These are phyloP conservation scores for Microcyclospora tardicrescens DNA, from an alignment of 2,329 filamentous ascomycete genomes.

Conservation along the genomic window DNA sequence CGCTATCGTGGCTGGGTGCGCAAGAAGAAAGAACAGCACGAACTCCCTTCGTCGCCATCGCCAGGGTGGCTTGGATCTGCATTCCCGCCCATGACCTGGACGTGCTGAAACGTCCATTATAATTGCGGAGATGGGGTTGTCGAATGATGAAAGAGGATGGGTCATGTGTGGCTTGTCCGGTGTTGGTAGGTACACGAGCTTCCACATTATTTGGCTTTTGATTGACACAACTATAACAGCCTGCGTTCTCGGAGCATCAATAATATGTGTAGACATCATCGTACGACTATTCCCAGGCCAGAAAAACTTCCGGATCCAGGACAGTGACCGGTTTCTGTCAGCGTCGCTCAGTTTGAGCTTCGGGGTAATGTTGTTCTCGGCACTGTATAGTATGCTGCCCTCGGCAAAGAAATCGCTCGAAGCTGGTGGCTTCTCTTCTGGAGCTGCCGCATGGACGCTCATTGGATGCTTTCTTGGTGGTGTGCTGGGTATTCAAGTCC, in stretches of 20 bases:
- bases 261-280: constrained; percentile 77
- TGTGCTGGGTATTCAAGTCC: constrained; percentile 60
- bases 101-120: no score
- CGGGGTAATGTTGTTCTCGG: constrained; percentile 91
- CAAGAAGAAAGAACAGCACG: no score
- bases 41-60: no score
- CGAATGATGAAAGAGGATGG: constrained; percentile 86
- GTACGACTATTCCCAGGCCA: constrained; percentile 60
- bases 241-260: constrained; percentile 57
- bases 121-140: constrained; percentile 32
- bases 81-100: no score
- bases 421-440: constrained; percentile 52
- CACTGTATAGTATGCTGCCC: constrained; percentile 85
- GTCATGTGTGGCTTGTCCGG: constrained; percentile 77
- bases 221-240: constrained; percentile 21
- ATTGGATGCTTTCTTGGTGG: constrained; percentile 58
- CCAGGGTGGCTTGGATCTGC: no score
- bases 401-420: constrained; percentile 68
- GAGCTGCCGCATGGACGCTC: constrained; percentile 53
- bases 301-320: constrained; percentile 71
- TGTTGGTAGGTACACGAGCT: constrained; percentile 40
- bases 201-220: no score
- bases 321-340: constrained; percentile 78
- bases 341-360: constrained; percentile 85
- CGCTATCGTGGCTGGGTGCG: no score